Percentiles rank a stretch among this genome's conserved stretches.
Evolutionary conservation across 2,329 filamentous ascomycete genomes (phyloP).

Genomic region (Fusarium brachygibbosum): DNA sequence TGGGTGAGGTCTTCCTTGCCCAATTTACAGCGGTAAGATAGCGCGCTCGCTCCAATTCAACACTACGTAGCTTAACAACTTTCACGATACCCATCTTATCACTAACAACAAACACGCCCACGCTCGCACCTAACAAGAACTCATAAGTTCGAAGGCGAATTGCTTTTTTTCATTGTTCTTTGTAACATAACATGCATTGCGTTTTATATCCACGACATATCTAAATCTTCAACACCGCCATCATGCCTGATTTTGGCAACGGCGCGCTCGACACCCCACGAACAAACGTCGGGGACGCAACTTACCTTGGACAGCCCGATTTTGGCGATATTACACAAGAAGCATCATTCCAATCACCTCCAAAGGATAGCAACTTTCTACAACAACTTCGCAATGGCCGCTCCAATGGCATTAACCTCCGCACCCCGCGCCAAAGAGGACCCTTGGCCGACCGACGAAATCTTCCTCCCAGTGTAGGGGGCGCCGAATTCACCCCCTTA

Average conservation of each 20-base stretch:
- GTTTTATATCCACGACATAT: slow-evolving; percentile 31
- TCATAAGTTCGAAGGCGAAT: slow-evolving; percentile 4
- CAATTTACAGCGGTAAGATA: slow-evolving; percentile 38
- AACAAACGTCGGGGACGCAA: slow-evolving; percentile 86
- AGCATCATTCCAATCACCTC: slow-evolving; percentile 86
- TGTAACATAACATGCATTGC: slow-evolving; percentile 41
- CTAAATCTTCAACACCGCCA: slow-evolving; percentile 42
- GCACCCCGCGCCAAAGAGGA: slow-evolving; percentile 79
- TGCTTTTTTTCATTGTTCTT: slow-evolving; percentile 2
- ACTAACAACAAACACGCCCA: slow-evolving; percentile 41
- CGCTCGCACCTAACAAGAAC: slow-evolving; percentile 11
- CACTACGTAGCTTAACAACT: slow-evolving; percentile 32
- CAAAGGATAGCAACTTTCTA: slow-evolving; percentile 76
- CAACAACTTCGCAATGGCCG: slow-evolving; percentile 79
- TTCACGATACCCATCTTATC: slow-evolving; percentile 35
- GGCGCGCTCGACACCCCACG: slow-evolving; percentile 84
- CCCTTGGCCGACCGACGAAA: slow-evolving; percentile 80
- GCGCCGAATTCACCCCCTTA: slow-evolving; percentile 92
- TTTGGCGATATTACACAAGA: slow-evolving; percentile 86
- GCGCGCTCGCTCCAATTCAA: slow-evolving; percentile 44
- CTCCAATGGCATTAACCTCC: slow-evolving; percentile 68
- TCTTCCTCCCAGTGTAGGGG: slow-evolving; percentile 72
- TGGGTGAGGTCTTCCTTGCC: slow-evolving; percentile 25
- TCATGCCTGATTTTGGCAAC: slow-evolving; percentile 74
- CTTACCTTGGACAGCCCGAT: slow-evolving; percentile 79